These are phyloP conservation scores for Diophrys appendiculata DNA, from an alignment of 73 alveolate species.

Conservation along the genomic window DNA sequence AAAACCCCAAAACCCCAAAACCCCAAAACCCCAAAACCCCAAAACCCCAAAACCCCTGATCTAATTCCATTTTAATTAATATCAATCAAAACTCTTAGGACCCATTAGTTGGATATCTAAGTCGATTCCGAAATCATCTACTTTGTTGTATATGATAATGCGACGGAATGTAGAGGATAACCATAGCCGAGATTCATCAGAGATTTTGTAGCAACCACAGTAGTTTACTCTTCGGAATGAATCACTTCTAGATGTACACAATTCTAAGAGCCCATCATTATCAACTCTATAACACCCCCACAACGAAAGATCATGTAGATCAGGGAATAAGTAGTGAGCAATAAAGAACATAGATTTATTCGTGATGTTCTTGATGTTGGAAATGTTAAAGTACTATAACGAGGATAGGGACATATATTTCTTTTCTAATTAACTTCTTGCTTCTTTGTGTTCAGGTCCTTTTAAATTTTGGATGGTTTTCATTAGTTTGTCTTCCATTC, in stretches of 20 bases:
- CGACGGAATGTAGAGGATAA: constrained; percentile 34
- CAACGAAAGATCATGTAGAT: constrained; percentile 38
- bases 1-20: too few species aligned
- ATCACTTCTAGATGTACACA: constrained; percentile 45
- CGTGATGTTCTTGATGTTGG: constrained; percentile 44
- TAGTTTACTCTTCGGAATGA: constrained; percentile 49
- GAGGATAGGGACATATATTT: neutral
- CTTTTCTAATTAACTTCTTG: neutral
- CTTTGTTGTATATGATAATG: constrained; percentile 55
- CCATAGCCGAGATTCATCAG: constrained; percentile 65
- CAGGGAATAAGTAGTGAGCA: constrained; percentile 48
- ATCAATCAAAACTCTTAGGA: too few species aligned
- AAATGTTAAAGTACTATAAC: constrained; percentile 28
- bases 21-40: too few species aligned
- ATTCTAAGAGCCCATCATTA: constrained; percentile 62
- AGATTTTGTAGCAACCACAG: constrained; percentile 66
- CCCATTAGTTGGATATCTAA: too few species aligned
- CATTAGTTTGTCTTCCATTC: constrained; percentile 26
- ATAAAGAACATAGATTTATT: constrained; percentile 40
- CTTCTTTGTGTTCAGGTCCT: constrained; percentile 4
- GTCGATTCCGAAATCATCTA: constrained; percentile 66
- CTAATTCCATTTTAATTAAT: too few species aligned
- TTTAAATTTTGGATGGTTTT: constrained; percentile 18
- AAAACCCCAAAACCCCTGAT: too few species aligned
- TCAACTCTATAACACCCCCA: constrained; percentile 63